These are phyloP conservation scores for Bolboschoenoplectus hybrid DNA, from an alignment of 202 grass and related monocot genomes.

Conservation along the genomic window DNA sequence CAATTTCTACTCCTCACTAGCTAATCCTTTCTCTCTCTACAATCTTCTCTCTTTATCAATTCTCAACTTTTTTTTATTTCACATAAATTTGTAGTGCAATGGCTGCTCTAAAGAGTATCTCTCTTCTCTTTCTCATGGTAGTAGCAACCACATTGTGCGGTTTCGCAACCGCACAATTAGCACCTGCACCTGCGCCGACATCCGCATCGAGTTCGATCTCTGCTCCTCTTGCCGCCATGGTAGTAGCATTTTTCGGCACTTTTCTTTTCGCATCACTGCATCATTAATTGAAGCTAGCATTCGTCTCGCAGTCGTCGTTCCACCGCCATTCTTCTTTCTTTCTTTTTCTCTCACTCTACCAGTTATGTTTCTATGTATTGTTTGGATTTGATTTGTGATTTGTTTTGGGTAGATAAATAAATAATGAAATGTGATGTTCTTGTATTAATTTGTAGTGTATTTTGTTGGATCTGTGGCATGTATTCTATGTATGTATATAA, in stretches of 20 bases:
- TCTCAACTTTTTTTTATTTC: neutral
- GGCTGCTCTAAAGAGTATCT: conserved; percentile 31
- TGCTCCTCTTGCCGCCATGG: conserved; percentile 4
- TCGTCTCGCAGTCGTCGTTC: neutral
- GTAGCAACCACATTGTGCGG: conserved; percentile 10
- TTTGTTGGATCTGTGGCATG: neutral
- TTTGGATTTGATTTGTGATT: conserved; percentile 2
- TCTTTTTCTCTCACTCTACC: neutral
- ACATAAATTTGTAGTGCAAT: conserved; percentile 9
- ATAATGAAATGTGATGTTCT: conserved; percentile 14
- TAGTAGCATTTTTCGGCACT: neutral
- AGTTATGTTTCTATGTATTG: conserved; percentile 18
- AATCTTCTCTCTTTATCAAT: conserved; percentile 3
- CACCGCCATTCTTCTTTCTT: neutral
- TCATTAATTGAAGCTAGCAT: neutral
- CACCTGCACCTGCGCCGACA: neutral
- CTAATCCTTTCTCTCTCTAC: neutral
- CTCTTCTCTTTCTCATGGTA: conserved; percentile 28
- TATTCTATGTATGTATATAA: conserved; percentile 27
- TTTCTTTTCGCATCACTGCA: conserved; percentile 9
- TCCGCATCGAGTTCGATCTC: conserved; percentile 21
- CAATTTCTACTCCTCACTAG: conserved; percentile 25
- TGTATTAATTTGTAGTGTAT: conserved; percentile 13
- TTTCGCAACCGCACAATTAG: neutral
- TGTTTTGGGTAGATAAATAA: conserved; percentile 38